Evolutionary conservation across 371 early-diverging fungal species (phyloP).

Genomic region (Fennellomyces sp.): DNA sequence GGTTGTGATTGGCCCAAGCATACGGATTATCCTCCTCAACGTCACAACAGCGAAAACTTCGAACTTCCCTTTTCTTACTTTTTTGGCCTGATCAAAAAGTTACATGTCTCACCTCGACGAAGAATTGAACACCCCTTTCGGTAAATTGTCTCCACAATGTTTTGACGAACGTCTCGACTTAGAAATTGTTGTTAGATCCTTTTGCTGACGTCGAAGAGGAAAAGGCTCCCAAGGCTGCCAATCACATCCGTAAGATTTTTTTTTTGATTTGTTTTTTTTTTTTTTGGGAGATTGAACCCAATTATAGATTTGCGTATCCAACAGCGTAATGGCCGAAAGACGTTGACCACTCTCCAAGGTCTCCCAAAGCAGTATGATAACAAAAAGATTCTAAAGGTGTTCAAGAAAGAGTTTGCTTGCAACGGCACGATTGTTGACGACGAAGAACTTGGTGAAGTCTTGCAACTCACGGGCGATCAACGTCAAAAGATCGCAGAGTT

Average conservation of each 20-base stretch:
- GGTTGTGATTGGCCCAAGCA: no score
- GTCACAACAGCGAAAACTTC: background rate
- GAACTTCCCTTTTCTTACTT: background rate
- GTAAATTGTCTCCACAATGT: no score
- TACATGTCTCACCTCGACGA: conserved; percentile 25
- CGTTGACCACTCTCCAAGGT: conserved; percentile 89
- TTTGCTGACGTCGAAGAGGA: conserved; percentile 83
- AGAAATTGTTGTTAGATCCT: conserved; percentile 57
- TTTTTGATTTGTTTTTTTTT: no score
- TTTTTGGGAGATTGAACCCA: no score
- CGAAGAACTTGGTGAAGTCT: conserved; percentile 87
- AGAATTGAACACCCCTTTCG: conserved; percentile 25
- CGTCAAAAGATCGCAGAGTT: conserved; percentile 85
- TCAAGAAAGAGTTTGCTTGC: conserved; percentile 97
- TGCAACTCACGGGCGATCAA: conserved; percentile 97
- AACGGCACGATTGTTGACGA: conserved; percentile 94
- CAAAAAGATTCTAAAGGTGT: conserved; percentile 89
- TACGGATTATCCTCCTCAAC: no score
- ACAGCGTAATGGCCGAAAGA: conserved; percentile 97
- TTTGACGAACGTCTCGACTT: no score
- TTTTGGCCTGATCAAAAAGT: background rate
- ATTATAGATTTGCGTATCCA: conserved; percentile 97
- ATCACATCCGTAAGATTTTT: conserved; percentile 76
- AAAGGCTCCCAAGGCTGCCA: conserved; percentile 53
- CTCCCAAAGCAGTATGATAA: conserved; percentile 86